These are phyloP conservation scores for Ogataea hybrid DNA, from an alignment of 1,139 yeast genomes.

Conservation along the genomic window DNA sequence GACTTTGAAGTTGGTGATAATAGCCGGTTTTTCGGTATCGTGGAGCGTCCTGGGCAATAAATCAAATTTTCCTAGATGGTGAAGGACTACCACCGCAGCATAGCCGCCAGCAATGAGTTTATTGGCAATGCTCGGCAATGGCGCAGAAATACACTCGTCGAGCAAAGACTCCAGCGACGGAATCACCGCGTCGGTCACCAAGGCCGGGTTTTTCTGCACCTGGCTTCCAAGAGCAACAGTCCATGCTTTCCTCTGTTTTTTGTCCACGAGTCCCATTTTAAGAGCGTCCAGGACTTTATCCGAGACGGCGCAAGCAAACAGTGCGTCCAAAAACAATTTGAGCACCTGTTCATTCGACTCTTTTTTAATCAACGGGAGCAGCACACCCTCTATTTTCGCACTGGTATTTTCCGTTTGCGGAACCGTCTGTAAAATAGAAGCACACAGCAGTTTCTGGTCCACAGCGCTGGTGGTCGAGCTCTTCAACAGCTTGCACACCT, in stretches of 20 bases:
- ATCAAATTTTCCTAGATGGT: conserved; percentile 4
- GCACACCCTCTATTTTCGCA: conserved; percentile 38
- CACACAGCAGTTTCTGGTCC: conserved; percentile 60
- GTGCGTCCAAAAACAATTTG: conserved; percentile 47
- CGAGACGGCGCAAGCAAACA: conserved; percentile 41
- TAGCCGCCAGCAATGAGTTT: conserved; percentile 51
- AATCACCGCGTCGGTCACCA: conserved; percentile 25
- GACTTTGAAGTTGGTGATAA: conserved; percentile 46
- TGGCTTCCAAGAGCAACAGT: conserved; percentile 44
- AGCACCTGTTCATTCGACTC: conserved; percentile 76
- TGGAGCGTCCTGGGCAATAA: conserved; percentile 31
- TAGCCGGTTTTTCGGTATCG: conserved; percentile 40
- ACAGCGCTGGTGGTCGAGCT: conserved; percentile 51
- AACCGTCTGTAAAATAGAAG: conserved; percentile 37
- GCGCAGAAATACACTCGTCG: conserved; percentile 44
- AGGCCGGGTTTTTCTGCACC: conserved; percentile 13
- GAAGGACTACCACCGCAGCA: conserved; percentile 33
- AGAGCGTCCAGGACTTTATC: conserved; percentile 36
- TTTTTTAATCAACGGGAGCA: conserved; percentile 56
- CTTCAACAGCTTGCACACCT: conserved; percentile 57
- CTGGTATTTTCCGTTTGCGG: conserved; percentile 33
- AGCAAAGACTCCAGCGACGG: conserved; percentile 39
- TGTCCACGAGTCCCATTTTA: conserved; percentile 59
- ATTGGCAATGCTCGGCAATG: conserved; percentile 47
- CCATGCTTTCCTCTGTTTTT: conserved; percentile 73